Percentiles rank a stretch among this genome's conserved stretches.
phyloP scores from a whole-genome alignment of 768 basidiomycete species.

The Podaxis sp. region DNA sequence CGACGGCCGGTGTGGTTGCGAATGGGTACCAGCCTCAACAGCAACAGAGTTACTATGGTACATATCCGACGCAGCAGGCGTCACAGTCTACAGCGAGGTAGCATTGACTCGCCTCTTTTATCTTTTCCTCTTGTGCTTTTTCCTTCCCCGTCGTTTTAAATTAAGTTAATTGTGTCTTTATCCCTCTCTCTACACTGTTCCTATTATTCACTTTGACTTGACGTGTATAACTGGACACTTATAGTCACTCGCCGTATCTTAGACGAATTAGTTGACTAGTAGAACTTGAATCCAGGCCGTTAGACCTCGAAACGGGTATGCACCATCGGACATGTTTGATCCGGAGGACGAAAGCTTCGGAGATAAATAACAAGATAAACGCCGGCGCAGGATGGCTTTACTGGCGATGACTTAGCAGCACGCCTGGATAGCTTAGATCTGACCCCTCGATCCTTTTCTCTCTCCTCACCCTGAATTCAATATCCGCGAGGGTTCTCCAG shows the following conservation, averaged over 20 bases:
- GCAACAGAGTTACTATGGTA: constrained; percentile 27
- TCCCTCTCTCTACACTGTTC: not conserved
- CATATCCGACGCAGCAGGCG: constrained; percentile 25
- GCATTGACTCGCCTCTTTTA: constrained; percentile 12
- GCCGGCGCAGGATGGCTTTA: not conserved
- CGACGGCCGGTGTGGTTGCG: constrained; percentile 20
- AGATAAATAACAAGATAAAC: not conserved
- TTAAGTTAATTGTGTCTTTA: constrained; percentile 16
- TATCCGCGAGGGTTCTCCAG: not conserved
- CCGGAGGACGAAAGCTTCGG: constrained; percentile 2
- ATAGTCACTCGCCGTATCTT: constrained; percentile 2
- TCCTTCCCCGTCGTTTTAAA: constrained; percentile 12
- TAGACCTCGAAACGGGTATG: not conserved
- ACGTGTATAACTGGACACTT: not conserved
- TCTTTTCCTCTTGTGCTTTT: constrained; percentile 13
- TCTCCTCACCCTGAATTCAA: not conserved
- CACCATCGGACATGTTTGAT: constrained; percentile 1
- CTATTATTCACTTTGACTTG: not conserved
- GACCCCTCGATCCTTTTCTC: not conserved
- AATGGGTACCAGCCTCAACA: constrained; percentile 21
- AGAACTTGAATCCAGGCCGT: not conserved
- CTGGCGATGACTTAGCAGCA: not conserved
- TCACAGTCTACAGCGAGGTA: constrained; percentile 24
- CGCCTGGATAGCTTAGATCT: not conserved
- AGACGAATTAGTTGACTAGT: constrained; percentile 2